Conservation (phyloP, 768 basidiomycete genomes). For the Tricholoma bakamatsutake region DNA sequence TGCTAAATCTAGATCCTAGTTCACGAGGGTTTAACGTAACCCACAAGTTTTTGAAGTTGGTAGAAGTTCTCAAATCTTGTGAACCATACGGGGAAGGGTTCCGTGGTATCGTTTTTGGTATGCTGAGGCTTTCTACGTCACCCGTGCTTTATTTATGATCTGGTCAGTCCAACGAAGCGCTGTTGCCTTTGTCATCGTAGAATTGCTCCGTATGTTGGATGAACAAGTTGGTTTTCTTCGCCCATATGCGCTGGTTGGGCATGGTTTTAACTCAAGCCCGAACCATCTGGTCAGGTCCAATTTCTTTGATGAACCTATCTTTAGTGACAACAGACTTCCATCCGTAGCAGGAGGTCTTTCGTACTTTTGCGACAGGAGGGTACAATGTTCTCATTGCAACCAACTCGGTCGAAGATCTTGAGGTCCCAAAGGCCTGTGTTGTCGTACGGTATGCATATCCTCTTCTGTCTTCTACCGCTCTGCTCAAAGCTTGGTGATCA, state of each 20-base stretch:
- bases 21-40: conserved; percentile 63
- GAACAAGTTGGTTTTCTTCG: conserved; percentile 50
- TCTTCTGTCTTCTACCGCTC: not conserved
- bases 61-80: conserved; percentile 54
- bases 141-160: conserved; percentile 7
- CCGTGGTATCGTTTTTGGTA: conserved; percentile 64
- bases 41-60: conserved; percentile 56
- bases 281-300: conserved; percentile 19
- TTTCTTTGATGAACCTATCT: not conserved
- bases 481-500: conserved; percentile 17
- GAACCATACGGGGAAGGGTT: conserved; percentile 50
- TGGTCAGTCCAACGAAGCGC: conserved; percentile 44
- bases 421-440: conserved; percentile 48
- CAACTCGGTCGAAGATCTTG: conserved; percentile 53
- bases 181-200: conserved; percentile 52
- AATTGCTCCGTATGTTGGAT: conserved; percentile 49
- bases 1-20: conserved; percentile 54
- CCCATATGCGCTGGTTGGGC: conserved; percentile 41
- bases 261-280: conserved; percentile 25
- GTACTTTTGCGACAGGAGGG: conserved; percentile 45
- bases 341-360: conserved; percentile 41
- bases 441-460: conserved; percentile 50
- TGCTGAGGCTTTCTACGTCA: conserved; percentile 10
- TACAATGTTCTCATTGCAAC: conserved; percentile 63
- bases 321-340: not conserved